phyloP scores from a whole-genome alignment of 2,329 filamentous ascomycete genomes.

The Apiospora malaysiana region DNA sequence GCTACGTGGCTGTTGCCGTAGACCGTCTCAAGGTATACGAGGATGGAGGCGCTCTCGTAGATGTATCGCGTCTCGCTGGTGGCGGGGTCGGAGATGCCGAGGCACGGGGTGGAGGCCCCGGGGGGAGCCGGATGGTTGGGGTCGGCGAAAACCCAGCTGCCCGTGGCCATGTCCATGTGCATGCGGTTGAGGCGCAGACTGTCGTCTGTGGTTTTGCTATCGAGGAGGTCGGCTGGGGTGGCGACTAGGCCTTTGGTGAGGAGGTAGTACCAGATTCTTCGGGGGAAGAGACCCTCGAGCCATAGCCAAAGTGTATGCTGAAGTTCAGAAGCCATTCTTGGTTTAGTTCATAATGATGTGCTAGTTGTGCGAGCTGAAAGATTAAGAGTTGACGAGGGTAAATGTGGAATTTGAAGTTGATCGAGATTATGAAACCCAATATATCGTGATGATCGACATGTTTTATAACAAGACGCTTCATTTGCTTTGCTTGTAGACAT shows the following conservation, averaged over 20 bases:
- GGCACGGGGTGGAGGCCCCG: neutral
- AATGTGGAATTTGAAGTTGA: neutral
- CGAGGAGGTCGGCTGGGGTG: slow-evolving; percentile 13
- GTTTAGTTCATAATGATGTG: neutral
- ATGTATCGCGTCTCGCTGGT: neutral
- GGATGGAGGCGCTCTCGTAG: slow-evolving; percentile 14
- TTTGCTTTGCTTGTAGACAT: neutral
- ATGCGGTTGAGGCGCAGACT: slow-evolving; percentile 15
- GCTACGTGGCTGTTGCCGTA: neutral
- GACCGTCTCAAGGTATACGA: neutral
- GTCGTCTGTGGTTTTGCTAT: neutral
- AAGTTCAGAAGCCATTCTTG: neutral
- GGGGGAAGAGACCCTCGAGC: slow-evolving; percentile 8
- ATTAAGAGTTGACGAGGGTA: neutral
- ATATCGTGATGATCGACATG: neutral
- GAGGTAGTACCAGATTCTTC: slow-evolving; percentile 3
- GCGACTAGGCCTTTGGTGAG: neutral
- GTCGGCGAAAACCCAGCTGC: slow-evolving; percentile 5
- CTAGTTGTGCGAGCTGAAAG: neutral
- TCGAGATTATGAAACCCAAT: neutral
- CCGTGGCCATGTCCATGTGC: neutral
- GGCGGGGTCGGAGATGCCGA: neutral
- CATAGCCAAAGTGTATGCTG: slow-evolving; percentile 17
- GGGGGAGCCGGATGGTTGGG: neutral
- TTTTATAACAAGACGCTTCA: neutral